Base-by-base conservation (phyloP, 257 asterid genomes). In the Solanum corneliomulleri region DNA sequence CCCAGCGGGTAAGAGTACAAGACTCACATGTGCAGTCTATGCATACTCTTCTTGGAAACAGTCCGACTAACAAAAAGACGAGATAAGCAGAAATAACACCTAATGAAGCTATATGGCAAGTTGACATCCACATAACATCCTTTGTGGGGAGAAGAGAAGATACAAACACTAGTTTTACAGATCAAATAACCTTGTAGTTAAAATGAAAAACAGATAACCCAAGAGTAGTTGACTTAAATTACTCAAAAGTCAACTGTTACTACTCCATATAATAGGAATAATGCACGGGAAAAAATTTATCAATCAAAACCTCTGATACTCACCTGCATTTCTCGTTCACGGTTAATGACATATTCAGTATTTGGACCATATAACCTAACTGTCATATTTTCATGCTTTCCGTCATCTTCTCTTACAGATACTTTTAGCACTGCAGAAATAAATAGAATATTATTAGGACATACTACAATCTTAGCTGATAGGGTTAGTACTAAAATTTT, bases 321-420 rank as follows among this genome's bases (percentile, higher is more conserved):
- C 86, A 94, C 98, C 98, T 90, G 94, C 89, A 94, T 89, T 86
- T 97, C 99, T 90, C 99, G 92, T 70, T 94, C 92, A 69, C 99
- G 98, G 87, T 97, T 89, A 88, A 97, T 95, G 87, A 97, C 99
- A 87, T 94, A 95, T 76, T 97, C 98, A 71, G 99, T 97, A 90
- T 97, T 94, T 49, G 99, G 99, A 75, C 99, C 99, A 90, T 94
- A 97, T 71, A 97, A 84, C 88, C 99, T 92, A 87, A 95, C 93
- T 16, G 99, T 95, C 91, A 92, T 80, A 88, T 87, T 86, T 86
- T 90, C 92, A 47, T 69, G 85, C 52, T 89, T 87, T 77, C 92
- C 91, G 11, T 89, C 89, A 2, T 91, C 94, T 85, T 95, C 98
- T 45, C 78, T 93, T 85, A 94, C 96, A 80, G 99, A 93, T 41